These are phyloP conservation scores for Narthecium ossifragum DNA, from an alignment of 106 monocot species.

Conservation along the genomic window DNA sequence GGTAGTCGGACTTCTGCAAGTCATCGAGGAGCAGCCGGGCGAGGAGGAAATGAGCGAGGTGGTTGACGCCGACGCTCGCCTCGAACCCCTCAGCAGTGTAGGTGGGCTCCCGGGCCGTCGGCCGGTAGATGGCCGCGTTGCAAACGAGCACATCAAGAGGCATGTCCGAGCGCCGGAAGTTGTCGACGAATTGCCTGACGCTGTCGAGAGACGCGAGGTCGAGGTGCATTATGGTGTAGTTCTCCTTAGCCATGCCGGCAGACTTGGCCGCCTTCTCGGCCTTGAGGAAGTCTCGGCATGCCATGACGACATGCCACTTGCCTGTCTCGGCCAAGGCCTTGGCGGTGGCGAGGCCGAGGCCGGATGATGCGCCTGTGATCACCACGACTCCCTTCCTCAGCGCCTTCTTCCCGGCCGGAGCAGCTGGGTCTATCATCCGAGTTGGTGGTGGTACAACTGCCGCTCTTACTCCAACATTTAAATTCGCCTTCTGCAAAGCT, in stretches of 20 bases:
- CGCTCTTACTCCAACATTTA: too few species aligned
- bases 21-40: conserved; percentile 64
- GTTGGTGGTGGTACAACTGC: too few species aligned
- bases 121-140: conserved; percentile 86
- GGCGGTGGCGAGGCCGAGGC: conserved; percentile 86
- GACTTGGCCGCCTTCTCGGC: conserved; percentile 82
- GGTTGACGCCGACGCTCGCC: conserved; percentile 93
- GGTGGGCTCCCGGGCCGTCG: conserved; percentile 69
- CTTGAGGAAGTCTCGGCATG: conserved; percentile 96
- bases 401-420: conserved; percentile 57
- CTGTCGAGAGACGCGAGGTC: conserved; percentile 96
- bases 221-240: conserved; percentile 80
- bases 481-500: too few species aligned
- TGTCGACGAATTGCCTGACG: conserved; percentile 70
- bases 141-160: conserved; percentile 81
- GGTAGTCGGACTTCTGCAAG: conserved; percentile 67
- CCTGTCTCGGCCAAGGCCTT: conserved; percentile 84
- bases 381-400: conserved; percentile 73
- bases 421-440: conserved; percentile 30
- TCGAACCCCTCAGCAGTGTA: conserved; percentile 94
- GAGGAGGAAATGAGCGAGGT: conserved; percentile 83
- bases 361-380: conserved; percentile 89
- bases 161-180: conserved; percentile 39
- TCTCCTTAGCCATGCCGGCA: conserved; percentile 75
- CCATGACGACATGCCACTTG: conserved; percentile 90